Conservation (phyloP, 73 alveolate genomes). For the Tetrahymena malaccensis region DNA sequence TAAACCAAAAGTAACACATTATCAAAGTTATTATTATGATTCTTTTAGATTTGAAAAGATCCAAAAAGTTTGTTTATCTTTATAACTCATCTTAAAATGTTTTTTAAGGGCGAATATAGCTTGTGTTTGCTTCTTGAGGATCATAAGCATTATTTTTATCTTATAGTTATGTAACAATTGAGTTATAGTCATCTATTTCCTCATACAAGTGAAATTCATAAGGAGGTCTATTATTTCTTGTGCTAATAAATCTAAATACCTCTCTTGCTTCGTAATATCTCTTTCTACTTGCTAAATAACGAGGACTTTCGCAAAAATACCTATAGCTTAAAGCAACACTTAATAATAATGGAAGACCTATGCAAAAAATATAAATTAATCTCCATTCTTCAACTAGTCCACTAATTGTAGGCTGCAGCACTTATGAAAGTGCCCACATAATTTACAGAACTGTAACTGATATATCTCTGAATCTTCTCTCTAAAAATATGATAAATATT, state of each 20-base stretch:
- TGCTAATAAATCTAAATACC: constrained; percentile 30
- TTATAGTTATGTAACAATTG: background rate
- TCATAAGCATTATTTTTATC: background rate
- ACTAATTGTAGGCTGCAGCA: constrained; percentile 18
- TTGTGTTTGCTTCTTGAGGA: background rate
- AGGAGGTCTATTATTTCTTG: constrained; percentile 23
- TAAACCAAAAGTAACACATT: constrained; percentile 25
- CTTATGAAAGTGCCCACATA: constrained; percentile 26
- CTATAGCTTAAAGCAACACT: background rate
- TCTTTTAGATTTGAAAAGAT: background rate
- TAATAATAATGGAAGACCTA: constrained; percentile 14
- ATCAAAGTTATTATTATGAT: background rate
- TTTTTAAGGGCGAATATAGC: background rate
- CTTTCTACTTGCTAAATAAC: constrained; percentile 14
- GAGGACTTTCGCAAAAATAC: constrained; percentile 28
- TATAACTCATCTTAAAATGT: background rate
- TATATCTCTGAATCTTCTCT: constrained; percentile 23
- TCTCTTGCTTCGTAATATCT: constrained; percentile 20
- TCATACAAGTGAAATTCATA: constrained; percentile 31
- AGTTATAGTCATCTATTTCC: constrained; percentile 23
- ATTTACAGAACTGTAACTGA: constrained; percentile 10
- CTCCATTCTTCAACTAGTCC: constrained; percentile 23
- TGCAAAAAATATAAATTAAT: background rate
- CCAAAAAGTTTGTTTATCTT: constrained; percentile 8
- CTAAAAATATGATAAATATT: background rate